phyloP scores from a whole-genome alignment of 257 asterid species.

The Mitragyna speciosa region DNA sequence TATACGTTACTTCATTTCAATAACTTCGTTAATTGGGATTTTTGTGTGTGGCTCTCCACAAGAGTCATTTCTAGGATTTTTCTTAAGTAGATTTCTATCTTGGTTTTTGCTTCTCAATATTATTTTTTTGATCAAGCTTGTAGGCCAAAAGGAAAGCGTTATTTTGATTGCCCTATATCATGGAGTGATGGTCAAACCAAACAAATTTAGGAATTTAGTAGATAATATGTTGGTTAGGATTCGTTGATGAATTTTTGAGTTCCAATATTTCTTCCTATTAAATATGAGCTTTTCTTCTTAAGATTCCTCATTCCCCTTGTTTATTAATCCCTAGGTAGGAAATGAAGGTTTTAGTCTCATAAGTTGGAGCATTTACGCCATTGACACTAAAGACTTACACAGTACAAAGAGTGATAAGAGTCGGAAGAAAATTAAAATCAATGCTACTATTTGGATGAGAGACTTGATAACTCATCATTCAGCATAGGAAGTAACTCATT shows the following conservation, averaged over 20 bases:
- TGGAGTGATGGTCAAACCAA: constrained; percentile 91
- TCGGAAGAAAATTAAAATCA: no score
- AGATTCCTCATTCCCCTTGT: neutral
- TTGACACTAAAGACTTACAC: no score
- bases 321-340: neutral
- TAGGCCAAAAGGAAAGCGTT: constrained; percentile 90
- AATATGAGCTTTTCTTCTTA: neutral
- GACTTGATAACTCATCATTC: neutral
- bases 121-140: constrained; percentile 10
- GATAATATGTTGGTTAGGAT: constrained; percentile 1
- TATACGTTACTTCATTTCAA: neutral
- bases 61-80: neutral
- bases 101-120: neutral
- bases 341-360: neutral
- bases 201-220: constrained; percentile 75
- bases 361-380: neutral
- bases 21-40: neutral
- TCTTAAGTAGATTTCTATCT: neutral
- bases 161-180: constrained; percentile 84
- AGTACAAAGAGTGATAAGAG: no score
- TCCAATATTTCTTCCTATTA: neutral
- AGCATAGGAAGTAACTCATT: no score
- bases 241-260: neutral
- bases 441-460: no score
- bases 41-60: neutral